A percentile compares a stretch with the other conserved stretches of the same genome.
These are phyloP conservation scores for Trichoderma atroviride DNA, from an alignment of 2,329 filamentous ascomycete species.

Conservation along the genomic window DNA sequence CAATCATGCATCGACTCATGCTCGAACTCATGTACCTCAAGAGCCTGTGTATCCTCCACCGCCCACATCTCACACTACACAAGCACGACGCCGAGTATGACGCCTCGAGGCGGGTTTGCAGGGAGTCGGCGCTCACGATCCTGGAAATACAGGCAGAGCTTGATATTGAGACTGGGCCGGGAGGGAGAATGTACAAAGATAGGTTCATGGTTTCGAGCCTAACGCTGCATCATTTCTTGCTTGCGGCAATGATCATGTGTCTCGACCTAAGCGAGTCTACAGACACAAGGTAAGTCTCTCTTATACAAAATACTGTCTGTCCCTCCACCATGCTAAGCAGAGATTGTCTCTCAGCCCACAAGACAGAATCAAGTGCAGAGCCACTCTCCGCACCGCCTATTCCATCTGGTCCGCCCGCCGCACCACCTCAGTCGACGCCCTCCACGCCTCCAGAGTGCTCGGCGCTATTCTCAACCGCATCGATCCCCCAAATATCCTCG, in stretches of 20 bases:
- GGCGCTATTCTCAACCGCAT: constrained; percentile 47
- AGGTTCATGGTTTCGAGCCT: constrained; percentile 57
- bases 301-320: not conserved
- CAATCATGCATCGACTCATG: constrained; percentile 53
- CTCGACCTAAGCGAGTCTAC: constrained; percentile 50
- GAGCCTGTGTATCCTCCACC: constrained; percentile 53
- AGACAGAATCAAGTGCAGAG: constrained; percentile 41
- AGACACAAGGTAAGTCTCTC: constrained; percentile 40
- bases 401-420: constrained; percentile 48
- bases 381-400: constrained; percentile 45
- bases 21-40: constrained; percentile 53
- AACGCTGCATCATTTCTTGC: constrained; percentile 59
- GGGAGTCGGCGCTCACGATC: constrained; percentile 48
- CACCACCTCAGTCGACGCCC: constrained; percentile 45
- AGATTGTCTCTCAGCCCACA: constrained; percentile 6
- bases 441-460: constrained; percentile 48
- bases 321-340: not conserved
- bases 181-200: constrained; percentile 55
- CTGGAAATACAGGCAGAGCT: constrained; percentile 53
- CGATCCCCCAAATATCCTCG: constrained; percentile 28
- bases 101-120: constrained; percentile 46
- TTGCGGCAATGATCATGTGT: constrained; percentile 63
- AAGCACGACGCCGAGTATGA: constrained; percentile 44
- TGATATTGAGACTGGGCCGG: constrained; percentile 48
- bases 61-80: constrained; percentile 48